Evolutionary conservation across 2,329 filamentous ascomycete genomes (phyloP).

Genomic region (Colletotrichum higginsianum): DNA sequence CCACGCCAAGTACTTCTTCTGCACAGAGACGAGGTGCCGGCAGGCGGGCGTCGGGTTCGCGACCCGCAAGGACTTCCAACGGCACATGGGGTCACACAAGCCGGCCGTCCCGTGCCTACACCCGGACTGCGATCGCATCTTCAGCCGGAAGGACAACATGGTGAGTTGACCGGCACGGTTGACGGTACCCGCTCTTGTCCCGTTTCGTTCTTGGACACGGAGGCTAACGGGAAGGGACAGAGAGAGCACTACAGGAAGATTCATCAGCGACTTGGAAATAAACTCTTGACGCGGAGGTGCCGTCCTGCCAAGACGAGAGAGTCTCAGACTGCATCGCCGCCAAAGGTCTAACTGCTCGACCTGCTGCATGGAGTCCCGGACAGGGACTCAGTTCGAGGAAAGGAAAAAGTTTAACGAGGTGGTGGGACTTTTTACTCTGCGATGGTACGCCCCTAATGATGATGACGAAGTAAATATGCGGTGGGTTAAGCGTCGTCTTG

Average conservation of each 20-base stretch:
- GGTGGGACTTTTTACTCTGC: too few species aligned
- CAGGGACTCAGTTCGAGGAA: too few species aligned
- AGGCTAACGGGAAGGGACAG: background rate
- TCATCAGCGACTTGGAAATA: slow-evolving; percentile 32
- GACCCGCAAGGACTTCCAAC: slow-evolving; percentile 36
- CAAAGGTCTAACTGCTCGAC: slow-evolving; percentile 18
- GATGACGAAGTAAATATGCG: too few species aligned
- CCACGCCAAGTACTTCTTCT: slow-evolving; percentile 38
- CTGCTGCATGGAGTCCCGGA: background rate
- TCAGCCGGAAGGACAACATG: slow-evolving; percentile 39
- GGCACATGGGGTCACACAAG: slow-evolving; percentile 39
- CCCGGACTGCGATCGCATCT: slow-evolving; percentile 33
- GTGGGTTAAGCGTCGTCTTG: too few species aligned
- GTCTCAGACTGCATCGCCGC: slow-evolving; percentile 13
- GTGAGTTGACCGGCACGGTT: background rate
- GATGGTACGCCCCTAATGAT: too few species aligned
- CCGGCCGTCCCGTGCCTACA: slow-evolving; percentile 31
- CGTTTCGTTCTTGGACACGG: background rate
- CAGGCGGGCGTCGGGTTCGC: slow-evolving; percentile 33
- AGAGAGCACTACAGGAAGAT: slow-evolving; percentile 39
- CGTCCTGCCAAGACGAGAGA: slow-evolving; percentile 5
- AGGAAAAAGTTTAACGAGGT: too few species aligned
- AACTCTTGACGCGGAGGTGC: slow-evolving; percentile 26
- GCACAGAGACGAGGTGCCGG: slow-evolving; percentile 36
- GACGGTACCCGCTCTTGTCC: too few species aligned